Percentiles rank a stretch among this genome's conserved stretches.
Conservation (phyloP, 768 basidiomycete genomes). For the Termitomyces heimii region DNA sequence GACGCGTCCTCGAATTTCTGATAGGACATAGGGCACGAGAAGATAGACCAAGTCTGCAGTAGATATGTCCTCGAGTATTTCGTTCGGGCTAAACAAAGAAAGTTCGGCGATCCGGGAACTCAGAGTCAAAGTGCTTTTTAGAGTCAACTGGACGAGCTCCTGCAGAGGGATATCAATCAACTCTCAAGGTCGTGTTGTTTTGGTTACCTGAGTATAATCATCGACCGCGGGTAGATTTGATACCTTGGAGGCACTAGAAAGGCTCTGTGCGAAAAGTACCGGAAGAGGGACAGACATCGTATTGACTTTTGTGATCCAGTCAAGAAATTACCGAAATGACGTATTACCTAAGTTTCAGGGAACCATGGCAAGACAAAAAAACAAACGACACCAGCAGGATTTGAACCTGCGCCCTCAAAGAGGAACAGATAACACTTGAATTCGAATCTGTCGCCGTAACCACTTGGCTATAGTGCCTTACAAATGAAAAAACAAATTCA, state of each 20-base stretch:
- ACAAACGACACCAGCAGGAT: neutral
- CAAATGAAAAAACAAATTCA: too few relatives aligned
- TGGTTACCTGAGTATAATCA: constrained; percentile 36
- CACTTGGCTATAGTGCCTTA: constrained; percentile 55
- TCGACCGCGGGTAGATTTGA: constrained; percentile 32
- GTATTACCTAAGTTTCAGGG: neutral
- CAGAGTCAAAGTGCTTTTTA: constrained; percentile 51
- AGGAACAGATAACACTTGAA: neutral
- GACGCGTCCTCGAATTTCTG: constrained; percentile 60
- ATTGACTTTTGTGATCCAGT: neutral
- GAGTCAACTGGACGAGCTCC: constrained; percentile 52
- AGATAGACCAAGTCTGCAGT: constrained; percentile 75
- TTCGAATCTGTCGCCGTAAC: constrained; percentile 76
- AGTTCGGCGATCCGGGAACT: constrained; percentile 50
- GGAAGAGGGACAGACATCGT: constrained; percentile 25
- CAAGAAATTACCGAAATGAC: neutral
- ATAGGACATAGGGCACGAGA: constrained; percentile 59
- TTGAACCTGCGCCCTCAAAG: neutral
- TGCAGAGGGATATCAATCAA: constrained; percentile 19
- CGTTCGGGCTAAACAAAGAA: constrained; percentile 79
- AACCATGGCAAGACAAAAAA: neutral
- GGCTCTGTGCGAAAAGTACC: constrained; percentile 28
- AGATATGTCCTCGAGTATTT: constrained; percentile 75
- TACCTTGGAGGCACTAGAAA: constrained; percentile 33
- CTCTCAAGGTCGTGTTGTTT: neutral